phyloP scores from a whole-genome alignment of 768 basidiomycete genomes.

The Termitomyces eurrhizus region DNA sequence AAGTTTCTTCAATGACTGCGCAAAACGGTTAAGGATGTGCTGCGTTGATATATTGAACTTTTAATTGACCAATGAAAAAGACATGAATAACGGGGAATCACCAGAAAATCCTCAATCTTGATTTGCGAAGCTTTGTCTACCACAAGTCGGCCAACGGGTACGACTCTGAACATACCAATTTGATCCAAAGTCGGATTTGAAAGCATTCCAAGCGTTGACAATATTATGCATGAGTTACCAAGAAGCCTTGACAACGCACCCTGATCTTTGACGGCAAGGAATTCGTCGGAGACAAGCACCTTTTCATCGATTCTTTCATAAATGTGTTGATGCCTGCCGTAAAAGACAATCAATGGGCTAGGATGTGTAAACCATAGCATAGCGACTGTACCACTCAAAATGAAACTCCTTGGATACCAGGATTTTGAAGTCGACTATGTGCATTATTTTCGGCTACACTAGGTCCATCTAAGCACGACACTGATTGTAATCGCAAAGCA shows the following conservation, averaged over 20 bases:
- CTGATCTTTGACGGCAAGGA: slow-evolving; percentile 22
- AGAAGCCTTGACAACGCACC: slow-evolving; percentile 24
- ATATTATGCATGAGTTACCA: slow-evolving; percentile 28
- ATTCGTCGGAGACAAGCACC: slow-evolving; percentile 39
- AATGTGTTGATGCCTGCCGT: slow-evolving; percentile 46
- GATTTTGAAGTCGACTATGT: slow-evolving; percentile 33
- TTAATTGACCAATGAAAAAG: neutral
- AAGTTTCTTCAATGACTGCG: slow-evolving; percentile 33
- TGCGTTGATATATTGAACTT: slow-evolving; percentile 13
- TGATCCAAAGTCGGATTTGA: slow-evolving; percentile 38
- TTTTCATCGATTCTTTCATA: slow-evolving; percentile 30
- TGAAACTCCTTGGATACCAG: slow-evolving; percentile 47
- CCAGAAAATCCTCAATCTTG: slow-evolving; percentile 44
- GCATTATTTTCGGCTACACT: slow-evolving; percentile 22
- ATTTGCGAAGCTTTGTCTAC: slow-evolving; percentile 58
- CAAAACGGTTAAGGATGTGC: slow-evolving; percentile 42
- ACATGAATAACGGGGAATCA: slow-evolving; percentile 9
- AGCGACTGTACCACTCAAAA: slow-evolving; percentile 37
- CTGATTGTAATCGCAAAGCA: neutral
- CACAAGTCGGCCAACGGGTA: slow-evolving; percentile 44
- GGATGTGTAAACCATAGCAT: no score
- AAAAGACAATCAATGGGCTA: neutral
- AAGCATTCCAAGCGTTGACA: slow-evolving; percentile 49
- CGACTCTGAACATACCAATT: slow-evolving; percentile 28
- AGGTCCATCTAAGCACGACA: neutral